These are phyloP conservation scores for Ogataea chonburiensis DNA, from an alignment of 805 yeast genomes.

Conservation along the genomic window DNA sequence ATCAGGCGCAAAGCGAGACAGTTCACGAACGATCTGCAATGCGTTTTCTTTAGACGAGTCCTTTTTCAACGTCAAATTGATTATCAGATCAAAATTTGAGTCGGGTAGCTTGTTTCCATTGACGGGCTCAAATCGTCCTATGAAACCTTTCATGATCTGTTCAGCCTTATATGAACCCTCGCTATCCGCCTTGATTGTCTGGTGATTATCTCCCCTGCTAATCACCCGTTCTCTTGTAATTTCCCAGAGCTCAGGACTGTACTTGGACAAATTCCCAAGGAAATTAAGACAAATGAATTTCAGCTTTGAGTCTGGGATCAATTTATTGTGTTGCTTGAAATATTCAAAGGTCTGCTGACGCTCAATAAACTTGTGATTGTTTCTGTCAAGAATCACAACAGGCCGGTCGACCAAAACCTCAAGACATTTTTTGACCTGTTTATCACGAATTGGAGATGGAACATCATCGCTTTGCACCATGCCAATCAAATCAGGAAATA, in stretches of 20 bases:
- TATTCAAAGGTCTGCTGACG: conserved; percentile 63
- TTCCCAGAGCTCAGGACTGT: conserved; percentile 40
- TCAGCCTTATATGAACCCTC: conserved; percentile 50
- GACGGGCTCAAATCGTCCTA: conserved; percentile 65
- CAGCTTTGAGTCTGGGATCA: conserved; percentile 45
- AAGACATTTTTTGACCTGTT: conserved; percentile 48
- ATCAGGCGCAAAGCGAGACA: conserved; percentile 44
- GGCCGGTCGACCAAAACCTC: conserved; percentile 39
- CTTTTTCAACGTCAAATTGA: conserved; percentile 50
- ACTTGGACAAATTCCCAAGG: conserved; percentile 34
- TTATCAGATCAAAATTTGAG: conserved; percentile 58
- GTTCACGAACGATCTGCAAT: conserved; percentile 36
- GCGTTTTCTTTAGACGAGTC: conserved; percentile 54
- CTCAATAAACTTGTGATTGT: conserved; percentile 73
- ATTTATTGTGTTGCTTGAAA: conserved; percentile 42
- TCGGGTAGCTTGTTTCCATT: conserved; percentile 54
- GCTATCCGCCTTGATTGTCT: conserved; percentile 58
- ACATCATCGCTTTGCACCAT: conserved; percentile 83
- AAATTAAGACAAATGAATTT: conserved; percentile 71
- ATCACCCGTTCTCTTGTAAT: conserved; percentile 60
- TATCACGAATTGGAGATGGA: conserved; percentile 44
- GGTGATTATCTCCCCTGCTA: conserved; percentile 84
- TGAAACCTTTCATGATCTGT: conserved; percentile 72
- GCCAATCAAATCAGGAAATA: conserved; percentile 60
- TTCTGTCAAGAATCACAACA: conserved; percentile 76